These are phyloP conservation scores for Clathrus columnatus DNA, from an alignment of 768 basidiomycete genomes.

Conservation along the genomic window DNA sequence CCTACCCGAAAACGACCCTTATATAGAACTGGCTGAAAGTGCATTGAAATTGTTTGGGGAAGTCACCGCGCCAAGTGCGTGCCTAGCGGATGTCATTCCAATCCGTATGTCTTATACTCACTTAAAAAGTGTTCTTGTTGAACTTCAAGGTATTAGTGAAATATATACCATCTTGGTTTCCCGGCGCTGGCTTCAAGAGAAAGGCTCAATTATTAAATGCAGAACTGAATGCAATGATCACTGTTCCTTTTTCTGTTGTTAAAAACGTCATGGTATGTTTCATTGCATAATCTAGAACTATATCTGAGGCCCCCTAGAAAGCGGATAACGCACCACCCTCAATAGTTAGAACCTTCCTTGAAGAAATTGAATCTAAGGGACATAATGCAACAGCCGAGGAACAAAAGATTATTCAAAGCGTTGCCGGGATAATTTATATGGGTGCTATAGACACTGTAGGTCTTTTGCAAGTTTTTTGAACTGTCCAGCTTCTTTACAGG, in stretches of 20 bases:
- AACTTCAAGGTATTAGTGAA: slow-evolving; percentile 16
- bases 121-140: too few relatives aligned
- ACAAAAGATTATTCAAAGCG: neutral
- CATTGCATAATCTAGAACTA: neutral
- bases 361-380: neutral
- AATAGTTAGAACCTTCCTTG: neutral
- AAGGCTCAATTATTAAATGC: slow-evolving; percentile 5
- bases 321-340: neutral
- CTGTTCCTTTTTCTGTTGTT: slow-evolving; percentile 33
- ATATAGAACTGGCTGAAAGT: neutral
- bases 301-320: neutral
- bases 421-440: neutral
- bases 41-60: neutral
- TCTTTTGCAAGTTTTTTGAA: neutral
- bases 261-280: slow-evolving; percentile 28
- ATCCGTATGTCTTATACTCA: neutral
- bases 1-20: neutral
- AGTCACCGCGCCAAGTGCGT: neutral
- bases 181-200: neutral
- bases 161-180: slow-evolving; percentile 1
- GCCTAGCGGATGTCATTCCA: neutral
- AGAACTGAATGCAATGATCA: slow-evolving; percentile 22
- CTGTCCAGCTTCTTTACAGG: neutral
- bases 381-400: neutral
- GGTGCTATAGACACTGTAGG: neutral